Percentiles rank a stretch among this genome's conserved stretches.
Conservation (phyloP, 2,329 filamentous ascomycete species). For the Cytospora paraplurivora region DNA sequence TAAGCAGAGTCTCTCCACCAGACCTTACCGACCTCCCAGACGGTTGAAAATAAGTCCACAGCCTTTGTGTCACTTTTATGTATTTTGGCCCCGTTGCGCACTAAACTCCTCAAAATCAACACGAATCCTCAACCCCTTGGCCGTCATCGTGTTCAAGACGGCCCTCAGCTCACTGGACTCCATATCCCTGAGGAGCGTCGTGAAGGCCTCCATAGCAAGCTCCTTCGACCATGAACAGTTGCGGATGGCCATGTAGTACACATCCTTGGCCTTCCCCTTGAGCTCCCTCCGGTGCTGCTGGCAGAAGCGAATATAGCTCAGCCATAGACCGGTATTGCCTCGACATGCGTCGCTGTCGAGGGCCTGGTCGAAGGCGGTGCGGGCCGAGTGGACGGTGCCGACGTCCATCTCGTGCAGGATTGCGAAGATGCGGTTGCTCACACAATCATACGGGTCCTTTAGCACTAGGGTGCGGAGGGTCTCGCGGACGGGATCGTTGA, state of each 20-base stretch:
- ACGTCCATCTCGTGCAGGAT: conserved; percentile 52
- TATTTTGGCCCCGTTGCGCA: conserved; percentile 35
- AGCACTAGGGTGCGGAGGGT: conserved; percentile 59
- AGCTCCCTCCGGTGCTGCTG: conserved; percentile 40
- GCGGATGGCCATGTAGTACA: conserved; percentile 50
- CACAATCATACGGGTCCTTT: conserved; percentile 42
- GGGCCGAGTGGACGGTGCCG: conserved; percentile 53
- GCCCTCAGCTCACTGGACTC: conserved; percentile 51
- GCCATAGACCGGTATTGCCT: conserved; percentile 50
- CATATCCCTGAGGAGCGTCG: conserved; percentile 47
- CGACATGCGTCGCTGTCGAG: conserved; percentile 44
- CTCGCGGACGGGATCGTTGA: conserved; percentile 76
- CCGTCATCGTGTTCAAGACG: conserved; percentile 50
- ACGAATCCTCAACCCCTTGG: conserved; percentile 54
- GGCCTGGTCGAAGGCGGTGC: conserved; percentile 56
- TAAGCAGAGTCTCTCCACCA: too few species aligned
- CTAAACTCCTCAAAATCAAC: conserved; percentile 55
- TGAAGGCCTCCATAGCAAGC: conserved; percentile 55
- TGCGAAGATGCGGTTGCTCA: conserved; percentile 51
- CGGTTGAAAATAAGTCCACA: too few species aligned
- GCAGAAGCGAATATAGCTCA: conserved; percentile 53
- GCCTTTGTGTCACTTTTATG: too few species aligned
- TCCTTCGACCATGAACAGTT: conserved; percentile 54
- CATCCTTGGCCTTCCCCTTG: conserved; percentile 46
- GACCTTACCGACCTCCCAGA: too few species aligned